These are phyloP conservation scores for Hexamita inflata DNA, from an alignment of 208 protist species.

Conservation along the genomic window DNA sequence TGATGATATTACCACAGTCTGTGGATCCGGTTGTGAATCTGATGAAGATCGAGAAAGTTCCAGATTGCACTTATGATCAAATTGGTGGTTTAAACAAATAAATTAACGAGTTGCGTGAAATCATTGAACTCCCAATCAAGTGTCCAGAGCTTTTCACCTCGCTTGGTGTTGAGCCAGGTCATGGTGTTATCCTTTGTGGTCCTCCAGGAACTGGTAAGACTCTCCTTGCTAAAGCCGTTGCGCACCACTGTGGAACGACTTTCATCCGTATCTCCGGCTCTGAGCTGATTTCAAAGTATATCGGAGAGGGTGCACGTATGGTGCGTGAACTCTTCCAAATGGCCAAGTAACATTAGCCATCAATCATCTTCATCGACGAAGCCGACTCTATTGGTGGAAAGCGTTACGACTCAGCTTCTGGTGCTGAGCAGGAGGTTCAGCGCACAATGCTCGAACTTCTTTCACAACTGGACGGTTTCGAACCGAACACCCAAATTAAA, in stretches of 20 bases:
- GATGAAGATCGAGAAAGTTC: constrained; percentile 99
- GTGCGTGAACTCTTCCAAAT: constrained; percentile 97
- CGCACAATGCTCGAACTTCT: constrained; percentile 99
- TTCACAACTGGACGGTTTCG: constrained; percentile 98
- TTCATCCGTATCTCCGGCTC: constrained; percentile 83
- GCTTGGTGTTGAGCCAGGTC: constrained; percentile 96
- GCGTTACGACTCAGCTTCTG: constrained; percentile 60
- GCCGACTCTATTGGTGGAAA: constrained; percentile 94
- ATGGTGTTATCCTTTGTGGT: constrained; percentile 56
- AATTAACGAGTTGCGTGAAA: constrained; percentile 91
- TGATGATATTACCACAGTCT: constrained; percentile 60
- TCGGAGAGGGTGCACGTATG: constrained; percentile 96
- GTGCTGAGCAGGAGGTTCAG: constrained; percentile 85
- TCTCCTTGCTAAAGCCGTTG: constrained; percentile 36
- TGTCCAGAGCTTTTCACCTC: constrained; percentile 98
- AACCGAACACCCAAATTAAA: constrained; percentile 95
- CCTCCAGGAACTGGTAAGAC: constrained; percentile 44
- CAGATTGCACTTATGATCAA: constrained; percentile 98
- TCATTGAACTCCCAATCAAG: constrained; percentile 88
- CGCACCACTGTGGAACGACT: constrained; percentile 32
- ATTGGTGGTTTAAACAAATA: constrained; percentile 96
- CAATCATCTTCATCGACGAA: constrained; percentile 99
- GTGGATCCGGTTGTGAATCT: constrained; percentile 91
- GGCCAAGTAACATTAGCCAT: constrained; percentile 90
- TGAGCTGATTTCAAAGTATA: constrained; percentile 99